Evolutionary conservation across 1,284 basidiomycete genomes (phyloP).

Genomic region (Spongispora temasekensis): DNA sequence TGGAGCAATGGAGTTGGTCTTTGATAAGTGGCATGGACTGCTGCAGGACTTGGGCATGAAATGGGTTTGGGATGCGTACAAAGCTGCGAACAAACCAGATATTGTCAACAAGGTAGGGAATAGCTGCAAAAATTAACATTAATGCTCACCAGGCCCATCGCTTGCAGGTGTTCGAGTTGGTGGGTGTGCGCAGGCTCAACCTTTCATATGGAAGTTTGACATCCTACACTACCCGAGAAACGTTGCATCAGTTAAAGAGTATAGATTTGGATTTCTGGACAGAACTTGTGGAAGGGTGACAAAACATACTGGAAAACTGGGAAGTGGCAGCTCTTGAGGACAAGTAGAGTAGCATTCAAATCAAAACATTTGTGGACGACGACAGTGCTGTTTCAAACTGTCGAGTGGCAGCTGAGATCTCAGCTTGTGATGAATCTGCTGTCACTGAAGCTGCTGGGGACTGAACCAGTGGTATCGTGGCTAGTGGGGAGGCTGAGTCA

Average conservation of each 20-base stretch:
- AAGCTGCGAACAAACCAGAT: slow-evolving; percentile 18
- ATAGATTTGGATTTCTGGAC: slow-evolving; percentile 8
- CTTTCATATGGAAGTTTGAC: slow-evolving; percentile 32
- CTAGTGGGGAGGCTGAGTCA: neutral
- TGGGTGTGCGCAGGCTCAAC: slow-evolving; percentile 20
- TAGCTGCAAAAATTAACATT: neutral
- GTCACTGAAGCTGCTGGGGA: neutral
- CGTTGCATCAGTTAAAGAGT: slow-evolving; percentile 20
- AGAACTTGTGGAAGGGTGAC: neutral
- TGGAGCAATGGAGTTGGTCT: neutral
- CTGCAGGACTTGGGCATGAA: slow-evolving; percentile 21
- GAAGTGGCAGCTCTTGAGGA: neutral
- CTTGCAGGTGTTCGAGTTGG: neutral
- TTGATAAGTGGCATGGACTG: slow-evolving; percentile 15
- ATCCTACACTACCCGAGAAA: slow-evolving; percentile 18
- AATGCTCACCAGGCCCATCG: neutral
- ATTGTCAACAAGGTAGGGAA: slow-evolving; percentile 21
- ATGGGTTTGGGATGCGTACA: slow-evolving; percentile 29
- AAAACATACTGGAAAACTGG: neutral
- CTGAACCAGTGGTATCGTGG: neutral
- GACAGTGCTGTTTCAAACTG: neutral
- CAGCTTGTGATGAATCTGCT: neutral
- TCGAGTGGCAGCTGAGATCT: neutral
- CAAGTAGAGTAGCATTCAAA: neutral
- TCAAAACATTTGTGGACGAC: neutral